Evolutionary conservation across 1,284 basidiomycete species (phyloP), one percentile per base, ranked within the genome.

Genomic region (Tylopilus sp.): DNA sequence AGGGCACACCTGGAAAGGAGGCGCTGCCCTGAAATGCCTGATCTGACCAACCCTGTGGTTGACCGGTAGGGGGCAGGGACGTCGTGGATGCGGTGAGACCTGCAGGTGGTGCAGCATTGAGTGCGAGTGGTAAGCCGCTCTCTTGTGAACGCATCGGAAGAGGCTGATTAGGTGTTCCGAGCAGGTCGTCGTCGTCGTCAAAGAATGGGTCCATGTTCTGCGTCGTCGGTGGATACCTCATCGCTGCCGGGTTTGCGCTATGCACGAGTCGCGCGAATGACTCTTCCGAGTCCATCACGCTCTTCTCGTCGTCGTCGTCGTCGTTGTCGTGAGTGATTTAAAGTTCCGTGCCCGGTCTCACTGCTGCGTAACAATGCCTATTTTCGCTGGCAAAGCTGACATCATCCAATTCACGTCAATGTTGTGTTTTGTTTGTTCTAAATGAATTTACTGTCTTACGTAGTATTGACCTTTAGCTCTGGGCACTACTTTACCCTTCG

Each of bases 181-280:
- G 47, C 2, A 74, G 67, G 22, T 77, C 72, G 67, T 89, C 89
- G 70, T 93, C 91, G 74, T 94, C 92, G 79, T 92, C 91, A 77
- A 94, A 94, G 79, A 94, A 94, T 3, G 92, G 92, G 78, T 94
- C 92, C 78, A 94, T 82, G 82, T 82, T 68, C 66, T 59, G 55
- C 36, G 67, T 57, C 61, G 69, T 58, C 32, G 74, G 72, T 4
- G 73, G 70, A 54, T 71, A 72, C 63, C 87, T 81, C 6, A 79
- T 76, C 53, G 86, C 76, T 36, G 92, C 91, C 39, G 92, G 92
- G 73, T 94, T 94, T 44, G 89, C 87, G 74, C 87, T 83, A 26
- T 90, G 87, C 52, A 94, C 92, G 60, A 94, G 86, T 62, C 88
- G 85, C 64, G 90, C 82, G 77, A 94, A 94, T 79, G 92, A 91